Base-by-base conservation (phyloP, 2,329 filamentous ascomycete species). In the Cladophialophora psammophila region DNA sequence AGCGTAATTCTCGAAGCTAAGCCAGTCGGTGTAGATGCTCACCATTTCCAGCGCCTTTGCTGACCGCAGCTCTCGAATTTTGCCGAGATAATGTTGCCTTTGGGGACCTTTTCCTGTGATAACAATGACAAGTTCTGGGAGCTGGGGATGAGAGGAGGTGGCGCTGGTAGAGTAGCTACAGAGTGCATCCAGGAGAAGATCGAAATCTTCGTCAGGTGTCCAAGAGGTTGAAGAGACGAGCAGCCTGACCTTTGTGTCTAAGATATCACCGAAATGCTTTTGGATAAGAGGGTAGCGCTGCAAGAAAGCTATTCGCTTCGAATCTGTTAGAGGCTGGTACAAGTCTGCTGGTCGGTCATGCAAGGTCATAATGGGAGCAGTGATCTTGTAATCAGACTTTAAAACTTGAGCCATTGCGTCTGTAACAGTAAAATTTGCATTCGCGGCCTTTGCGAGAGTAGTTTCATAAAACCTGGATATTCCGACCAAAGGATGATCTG, bases 171-270 rank as follows among this genome's bases (percentile, higher is more conserved):
- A 91, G 76, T 97, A 97, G 7, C 81, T 78, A 10, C 92, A 88
- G 0, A 99, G 83, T 0, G 93, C 94, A 59, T 93, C 88, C 3
- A 99, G 89, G 2, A 99, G 85, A 4, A 99, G 80, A 0, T 89
- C 90, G 77, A 99, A 98, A 78, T 99, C 94, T 78, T 99, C 95
- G 75, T 99, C 95, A 0, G 93, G 88, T 0, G 95, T 99, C 95
- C 95, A 99, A 10, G 94, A 97, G 0, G 95, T 99, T 65, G 93
- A 95, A 80, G 92, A 96, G 42, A 98, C 92, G 7, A 99, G 80
- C 2, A 99, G 84, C 35, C 86, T 88, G 62, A 87, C 86, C 8
- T 81, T 81, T 5, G 87, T 86, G 15, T 83, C 79, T 26, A 87
- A 75, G 36, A 94, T 86, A 60, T 86, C 82, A 7, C 85, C 76